Base-by-base conservation (phyloP, 306 rosid genomes). In the Sechiopsis laciniata region DNA sequence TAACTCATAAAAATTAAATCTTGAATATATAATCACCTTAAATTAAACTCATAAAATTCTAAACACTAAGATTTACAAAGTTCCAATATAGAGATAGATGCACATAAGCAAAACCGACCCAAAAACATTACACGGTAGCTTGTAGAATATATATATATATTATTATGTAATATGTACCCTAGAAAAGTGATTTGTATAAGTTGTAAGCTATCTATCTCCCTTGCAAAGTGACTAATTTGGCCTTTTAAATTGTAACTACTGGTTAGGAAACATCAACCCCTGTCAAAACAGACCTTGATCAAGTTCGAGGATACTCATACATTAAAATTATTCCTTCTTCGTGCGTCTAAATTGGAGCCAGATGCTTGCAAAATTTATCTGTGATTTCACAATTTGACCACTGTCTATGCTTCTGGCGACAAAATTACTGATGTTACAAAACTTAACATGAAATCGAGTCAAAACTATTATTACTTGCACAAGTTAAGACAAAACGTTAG, bases 221-320 rank as follows among this genome's bases (percentile, higher is more conserved):
- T 72, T 65, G 21, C 20, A 7, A 35, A 46, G 15, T 20, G 54
- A 67, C 51, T n/a, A n/a, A n/a, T n/a, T n/a, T n/a, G n/a, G n/a
- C n/a, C n/a, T n/a, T n/a, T n/a, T 67, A 55, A 67, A 45, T 32
- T 67, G 19, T 80, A 73, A 74, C 20, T 83, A 80, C 88, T 89
- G 98, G 92, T 90, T 66, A 84, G 96, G 85, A 94, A 86, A 78
- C 96, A 87, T 73, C 90, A 85, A 69, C 97, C 97, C 17, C 63
- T 32, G 51, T 76, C 85, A 87, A 74, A 78, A 65, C 89, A 85
- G 73, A 85, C 89, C 64, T 77, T 78, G 73, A 80, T 88, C 63
- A 87, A 83, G 73, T 94, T 90, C 76, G 92, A 90, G 78, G 92
- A 90, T 78, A 73, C 52, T 48, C 83, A 78, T 85, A 77, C 10